These are phyloP conservation scores for Kwoniella dendrophila DNA, from an alignment of 768 basidiomycete species.

Conservation along the genomic window DNA sequence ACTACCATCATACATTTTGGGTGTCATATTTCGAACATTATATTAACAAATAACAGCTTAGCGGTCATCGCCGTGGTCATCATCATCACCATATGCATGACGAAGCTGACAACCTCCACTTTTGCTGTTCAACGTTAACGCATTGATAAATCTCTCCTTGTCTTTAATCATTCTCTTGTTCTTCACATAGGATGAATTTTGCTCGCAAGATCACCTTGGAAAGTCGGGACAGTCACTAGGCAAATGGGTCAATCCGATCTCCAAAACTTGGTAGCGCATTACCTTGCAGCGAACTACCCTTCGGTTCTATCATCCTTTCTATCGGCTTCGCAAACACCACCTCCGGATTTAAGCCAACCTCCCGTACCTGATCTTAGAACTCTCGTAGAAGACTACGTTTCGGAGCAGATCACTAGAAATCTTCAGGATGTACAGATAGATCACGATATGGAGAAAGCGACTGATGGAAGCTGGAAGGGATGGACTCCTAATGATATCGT, in stretches of 20 bases:
- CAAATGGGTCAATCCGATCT: neutral
- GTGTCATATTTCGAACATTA: too few relatives aligned
- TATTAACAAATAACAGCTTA: too few relatives aligned
- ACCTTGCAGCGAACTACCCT: slow-evolving; percentile 43
- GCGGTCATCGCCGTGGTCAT: too few relatives aligned
- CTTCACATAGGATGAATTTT: neutral
- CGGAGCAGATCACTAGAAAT: slow-evolving; percentile 15
- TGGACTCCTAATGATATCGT: slow-evolving; percentile 33
- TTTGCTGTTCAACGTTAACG: neutral
- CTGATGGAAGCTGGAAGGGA: slow-evolving; percentile 31
- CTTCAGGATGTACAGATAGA: slow-evolving; percentile 7
- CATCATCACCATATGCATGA: too few relatives aligned
- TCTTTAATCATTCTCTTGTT: neutral
- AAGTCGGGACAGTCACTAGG: too few relatives aligned
- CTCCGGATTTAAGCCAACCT: slow-evolving; percentile 34
- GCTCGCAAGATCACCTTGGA: too few relatives aligned
- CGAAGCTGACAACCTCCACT: slow-evolving; percentile 3
- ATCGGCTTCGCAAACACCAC: slow-evolving; percentile 26
- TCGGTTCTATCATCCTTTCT: slow-evolving; percentile 40
- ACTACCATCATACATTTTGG: too few relatives aligned
- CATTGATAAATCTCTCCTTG: too few relatives aligned
- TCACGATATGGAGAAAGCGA: slow-evolving; percentile 13
- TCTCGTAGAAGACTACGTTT: slow-evolving; percentile 41
- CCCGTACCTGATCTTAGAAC: slow-evolving; percentile 47
- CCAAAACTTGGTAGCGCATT: slow-evolving; percentile 44